These are phyloP conservation scores for Phaseolus coccineus DNA, from an alignment of 331 rosid species.

Conservation along the genomic window DNA sequence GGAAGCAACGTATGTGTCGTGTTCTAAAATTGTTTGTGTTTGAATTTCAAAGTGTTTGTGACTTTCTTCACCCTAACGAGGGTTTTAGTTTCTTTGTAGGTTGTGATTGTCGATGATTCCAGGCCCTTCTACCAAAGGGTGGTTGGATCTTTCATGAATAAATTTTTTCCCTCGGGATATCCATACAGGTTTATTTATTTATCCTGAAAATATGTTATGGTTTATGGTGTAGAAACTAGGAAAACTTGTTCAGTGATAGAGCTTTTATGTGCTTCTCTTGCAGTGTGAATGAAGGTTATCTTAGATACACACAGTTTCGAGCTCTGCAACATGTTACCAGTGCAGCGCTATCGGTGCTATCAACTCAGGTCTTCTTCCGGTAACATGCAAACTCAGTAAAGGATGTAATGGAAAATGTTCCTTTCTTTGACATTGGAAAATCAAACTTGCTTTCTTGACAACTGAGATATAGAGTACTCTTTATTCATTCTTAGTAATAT, in stretches of 20 bases:
- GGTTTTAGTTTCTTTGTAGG: conserved; percentile 49
- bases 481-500: background rate
- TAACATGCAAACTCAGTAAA: conserved; percentile 28
- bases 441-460: conserved; percentile 1
- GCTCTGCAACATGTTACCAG: conserved; percentile 83
- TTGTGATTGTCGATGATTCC: conserved; percentile 67
- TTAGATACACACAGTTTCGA: conserved; percentile 85
- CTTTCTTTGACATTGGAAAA: conserved; percentile 11
- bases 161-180: conserved; percentile 91
- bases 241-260: conserved; percentile 1
- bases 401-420: conserved; percentile 15
- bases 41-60: background rate
- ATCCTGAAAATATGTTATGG: background rate
- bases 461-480: conserved; percentile 3
- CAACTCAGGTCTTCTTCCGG: conserved; percentile 75
- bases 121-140: conserved; percentile 64
- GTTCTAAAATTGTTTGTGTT: conserved; percentile 7
- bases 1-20: background rate
- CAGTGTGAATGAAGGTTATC: conserved; percentile 94
- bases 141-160: conserved; percentile 67
- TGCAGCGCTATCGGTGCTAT: conserved; percentile 81
- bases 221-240: conserved; percentile 1
- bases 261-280: conserved; percentile 31
- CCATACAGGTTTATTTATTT: conserved; percentile 68
- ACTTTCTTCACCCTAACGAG: conserved; percentile 16